A percentile compares a stretch with the other conserved stretches of the same genome.
Evolutionary conservation across 148 eudicot species (phyloP).

Genomic region (Pouteria glomerata): DNA sequence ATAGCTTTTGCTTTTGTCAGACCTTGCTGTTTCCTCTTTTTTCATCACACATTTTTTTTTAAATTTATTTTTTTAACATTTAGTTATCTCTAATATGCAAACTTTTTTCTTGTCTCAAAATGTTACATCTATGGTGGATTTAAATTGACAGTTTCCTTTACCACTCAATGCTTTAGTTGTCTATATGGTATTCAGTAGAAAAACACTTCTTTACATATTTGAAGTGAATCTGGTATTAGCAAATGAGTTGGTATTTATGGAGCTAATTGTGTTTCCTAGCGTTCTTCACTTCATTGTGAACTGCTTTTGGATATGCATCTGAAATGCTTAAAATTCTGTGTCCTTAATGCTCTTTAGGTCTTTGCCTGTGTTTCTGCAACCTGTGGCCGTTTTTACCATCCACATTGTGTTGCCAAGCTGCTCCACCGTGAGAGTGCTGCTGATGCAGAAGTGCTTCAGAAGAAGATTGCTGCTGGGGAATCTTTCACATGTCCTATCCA

Average conservation of each 20-base stretch:
- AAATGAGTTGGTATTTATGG: background rate
- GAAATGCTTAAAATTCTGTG: background rate
- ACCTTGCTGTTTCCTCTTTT: background rate
- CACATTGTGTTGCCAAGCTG: constrained; percentile 73
- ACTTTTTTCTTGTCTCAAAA: background rate
- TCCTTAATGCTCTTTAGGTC: constrained; percentile 41
- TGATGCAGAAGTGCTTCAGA: constrained; percentile 39
- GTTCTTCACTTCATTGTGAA: background rate
- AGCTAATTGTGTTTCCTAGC: background rate
- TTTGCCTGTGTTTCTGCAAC: constrained; percentile 84
- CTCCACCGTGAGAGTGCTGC: constrained; percentile 41
- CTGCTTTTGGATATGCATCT: background rate
- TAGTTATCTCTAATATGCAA: background rate
- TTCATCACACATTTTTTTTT: background rate
- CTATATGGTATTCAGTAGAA: too few species aligned
- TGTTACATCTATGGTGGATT: background rate
- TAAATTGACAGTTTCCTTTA: background rate
- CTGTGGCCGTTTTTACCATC: constrained; percentile 91
- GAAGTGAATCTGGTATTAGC: background rate
- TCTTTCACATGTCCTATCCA: constrained; percentile 82
- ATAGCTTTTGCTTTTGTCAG: background rate
- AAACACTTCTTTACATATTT: too few species aligned
- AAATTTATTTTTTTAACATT: background rate
- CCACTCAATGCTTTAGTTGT: too few species aligned
- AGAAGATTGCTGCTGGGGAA: constrained; percentile 64